Evolutionary conservation across 2,329 filamentous ascomycete genomes (phyloP).

Genomic region (Sordariomycetes sp.): DNA sequence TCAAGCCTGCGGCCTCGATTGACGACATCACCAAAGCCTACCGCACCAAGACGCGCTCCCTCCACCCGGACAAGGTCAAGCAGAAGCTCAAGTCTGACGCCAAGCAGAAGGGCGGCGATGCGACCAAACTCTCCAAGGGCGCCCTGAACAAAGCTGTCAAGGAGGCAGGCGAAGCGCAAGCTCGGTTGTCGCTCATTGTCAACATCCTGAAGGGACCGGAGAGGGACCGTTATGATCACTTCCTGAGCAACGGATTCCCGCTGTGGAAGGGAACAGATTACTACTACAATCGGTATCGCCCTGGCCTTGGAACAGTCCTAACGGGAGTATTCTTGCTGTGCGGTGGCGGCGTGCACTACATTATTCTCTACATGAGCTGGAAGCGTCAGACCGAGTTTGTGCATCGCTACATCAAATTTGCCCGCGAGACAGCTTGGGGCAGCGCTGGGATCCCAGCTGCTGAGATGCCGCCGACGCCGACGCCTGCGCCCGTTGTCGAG

Average conservation of each 20-base stretch:
- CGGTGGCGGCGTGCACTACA: conserved; percentile 81
- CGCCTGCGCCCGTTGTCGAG: conserved; percentile 35
- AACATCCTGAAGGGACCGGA: conserved; percentile 75
- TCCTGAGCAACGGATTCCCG: conserved; percentile 86
- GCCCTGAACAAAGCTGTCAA: conserved; percentile 75
- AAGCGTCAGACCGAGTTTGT: conserved; percentile 87
- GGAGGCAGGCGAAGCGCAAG: conserved; percentile 72
- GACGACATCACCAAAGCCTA: conserved; percentile 93
- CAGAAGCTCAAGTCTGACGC: conserved; percentile 66
- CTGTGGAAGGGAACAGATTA: conserved; percentile 96
- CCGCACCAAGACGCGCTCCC: conserved; percentile 70
- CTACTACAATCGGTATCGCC: conserved; percentile 92
- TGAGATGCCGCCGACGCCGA: conserved; percentile 34
- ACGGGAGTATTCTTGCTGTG: conserved; percentile 71
- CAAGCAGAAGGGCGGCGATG: conserved; percentile 39
- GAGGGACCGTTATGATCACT: conserved; percentile 89
- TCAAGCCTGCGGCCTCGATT: conserved; percentile 62
- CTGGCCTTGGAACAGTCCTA: conserved; percentile 79
- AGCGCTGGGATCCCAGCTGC: conserved; percentile 54
- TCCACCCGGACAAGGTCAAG: conserved; percentile 95
- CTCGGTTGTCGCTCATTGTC: conserved; percentile 73
- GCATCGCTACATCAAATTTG: conserved; percentile 83
- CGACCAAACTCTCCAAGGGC: conserved; percentile 54
- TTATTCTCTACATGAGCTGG: conserved; percentile 76
- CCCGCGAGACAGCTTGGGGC: conserved; percentile 81